Evolutionary conservation across 768 basidiomycete genomes (phyloP).

Genomic region (Cyathus striatus): DNA sequence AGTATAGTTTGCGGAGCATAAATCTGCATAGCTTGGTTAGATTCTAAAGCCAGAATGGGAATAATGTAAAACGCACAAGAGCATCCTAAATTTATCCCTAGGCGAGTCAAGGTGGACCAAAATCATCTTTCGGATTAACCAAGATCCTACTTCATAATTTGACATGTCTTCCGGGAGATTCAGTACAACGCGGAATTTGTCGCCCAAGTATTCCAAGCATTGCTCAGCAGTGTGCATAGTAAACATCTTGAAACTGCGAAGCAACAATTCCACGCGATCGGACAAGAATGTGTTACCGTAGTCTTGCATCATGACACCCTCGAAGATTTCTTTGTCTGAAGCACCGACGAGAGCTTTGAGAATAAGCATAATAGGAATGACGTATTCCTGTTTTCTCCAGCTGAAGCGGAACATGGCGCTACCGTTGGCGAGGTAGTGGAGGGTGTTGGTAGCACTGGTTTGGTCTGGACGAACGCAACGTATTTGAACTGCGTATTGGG

Average conservation of each 20-base stretch:
- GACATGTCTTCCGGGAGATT: constrained; percentile 92
- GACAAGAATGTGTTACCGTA: constrained; percentile 96
- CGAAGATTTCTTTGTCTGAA: constrained; percentile 94
- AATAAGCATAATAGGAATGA: constrained; percentile 94
- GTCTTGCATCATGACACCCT: constrained; percentile 94
- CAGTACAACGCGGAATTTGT: constrained; percentile 93
- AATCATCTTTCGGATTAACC: constrained; percentile 79
- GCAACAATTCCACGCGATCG: constrained; percentile 89
- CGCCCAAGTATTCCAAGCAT: constrained; percentile 91
- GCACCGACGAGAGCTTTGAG: constrained; percentile 90
- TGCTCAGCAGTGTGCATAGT: constrained; percentile 82
- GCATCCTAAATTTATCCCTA: constrained; percentile 91
- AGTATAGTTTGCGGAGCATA: constrained; percentile 95
- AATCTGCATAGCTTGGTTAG: no score
- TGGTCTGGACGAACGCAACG: constrained; percentile 94
- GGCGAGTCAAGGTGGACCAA: constrained; percentile 85
- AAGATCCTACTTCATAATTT: constrained; percentile 74
- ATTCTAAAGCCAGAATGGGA: no score
- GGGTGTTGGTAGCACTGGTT: constrained; percentile 87
- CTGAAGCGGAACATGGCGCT: constrained; percentile 95
- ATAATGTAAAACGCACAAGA: constrained; percentile 63
- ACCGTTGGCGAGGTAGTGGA: constrained; percentile 97
- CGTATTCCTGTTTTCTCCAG: constrained; percentile 98
- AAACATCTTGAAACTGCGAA: constrained; percentile 95
- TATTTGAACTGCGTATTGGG: constrained; percentile 90